Evolutionary conservation across 306 rosid species (phyloP), one percentile per base, ranked within the genome.

Genomic region (Bauhinia variegata): DNA sequence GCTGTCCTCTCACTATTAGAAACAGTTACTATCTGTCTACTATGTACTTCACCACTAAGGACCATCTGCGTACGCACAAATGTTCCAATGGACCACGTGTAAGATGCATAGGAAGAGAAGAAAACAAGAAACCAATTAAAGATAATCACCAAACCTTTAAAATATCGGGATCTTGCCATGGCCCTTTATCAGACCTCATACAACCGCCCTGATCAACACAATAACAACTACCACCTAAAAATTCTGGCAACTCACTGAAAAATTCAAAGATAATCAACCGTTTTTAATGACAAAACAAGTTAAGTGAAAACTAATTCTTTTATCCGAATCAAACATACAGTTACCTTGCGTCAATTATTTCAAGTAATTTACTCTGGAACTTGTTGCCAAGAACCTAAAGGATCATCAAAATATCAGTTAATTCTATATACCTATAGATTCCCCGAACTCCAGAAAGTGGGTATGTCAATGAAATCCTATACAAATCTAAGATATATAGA

Each of bases 101-200:
- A 63, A 51, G 41, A 54, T 32, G 68, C 65, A 36, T 19, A 55
- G 42, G 10, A 37, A 28, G 11, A 68, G 60, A 58, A 55, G 55
- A 68, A 62, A 7, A 41, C 43, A 58, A 63, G 12, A 57, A 53
- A 74, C 47, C 17, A 12, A 18, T 1, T 46, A 48, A 52, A 28
- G 46, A 66, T 52, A 31, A 68, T 19, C 70, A 38, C 30, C 60
- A 54, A 75, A 92, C 98, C 98, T 89, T 80, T 48, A 92, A 69
- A 79, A 92, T 80, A 52, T 80, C 68, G 28, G 92, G 88, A 65
- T 92, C 95, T 47, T 79, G 84, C 98, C 98, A 92, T 14, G 98
- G 98, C 63, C 98, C 98, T 70, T 86, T 89, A 75, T 92, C 92
- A 38, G 96, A 89, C 70, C 77, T 77, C 96, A 84, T 85, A 66